phyloP scores from a whole-genome alignment of 1,284 basidiomycete species.

The Ceratobasidium sp. region DNA sequence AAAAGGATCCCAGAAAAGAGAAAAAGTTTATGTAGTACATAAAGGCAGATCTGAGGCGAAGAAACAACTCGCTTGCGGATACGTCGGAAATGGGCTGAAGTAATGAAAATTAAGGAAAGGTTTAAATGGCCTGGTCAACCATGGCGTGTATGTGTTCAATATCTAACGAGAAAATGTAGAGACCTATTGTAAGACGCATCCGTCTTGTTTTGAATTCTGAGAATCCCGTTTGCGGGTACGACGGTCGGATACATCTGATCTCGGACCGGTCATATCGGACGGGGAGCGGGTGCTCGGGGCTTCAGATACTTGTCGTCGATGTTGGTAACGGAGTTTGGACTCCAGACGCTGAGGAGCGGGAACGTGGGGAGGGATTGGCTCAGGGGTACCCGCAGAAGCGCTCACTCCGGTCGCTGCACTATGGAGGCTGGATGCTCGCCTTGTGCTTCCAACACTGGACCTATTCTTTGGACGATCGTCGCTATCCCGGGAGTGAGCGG shows the following conservation, averaged over 20 bases:
- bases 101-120: constrained; percentile 6
- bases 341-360: neutral
- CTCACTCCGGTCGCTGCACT: constrained; percentile 41
- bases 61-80: no score
- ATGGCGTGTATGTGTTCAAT: neutral
- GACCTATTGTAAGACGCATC: constrained; percentile 33
- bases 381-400: constrained; percentile 1
- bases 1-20: neutral
- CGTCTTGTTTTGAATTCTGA: constrained; percentile 32
- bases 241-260: constrained; percentile 24
- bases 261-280: constrained; percentile 23
- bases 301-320: constrained; percentile 32
- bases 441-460: constrained; percentile 41
- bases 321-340: neutral
- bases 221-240: constrained; percentile 21
- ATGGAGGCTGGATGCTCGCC: constrained; percentile 42
- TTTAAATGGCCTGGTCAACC: neutral
- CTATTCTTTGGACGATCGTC: constrained; percentile 39
- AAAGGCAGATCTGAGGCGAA: no score
- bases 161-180: neutral
- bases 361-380: neutral
- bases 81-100: neutral
- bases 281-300: constrained; percentile 15
- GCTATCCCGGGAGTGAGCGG: constrained; percentile 29
- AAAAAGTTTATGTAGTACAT: no score